Evolutionary conservation across 257 asterid species (phyloP).

Genomic region (Nicotiana sylvestris): DNA sequence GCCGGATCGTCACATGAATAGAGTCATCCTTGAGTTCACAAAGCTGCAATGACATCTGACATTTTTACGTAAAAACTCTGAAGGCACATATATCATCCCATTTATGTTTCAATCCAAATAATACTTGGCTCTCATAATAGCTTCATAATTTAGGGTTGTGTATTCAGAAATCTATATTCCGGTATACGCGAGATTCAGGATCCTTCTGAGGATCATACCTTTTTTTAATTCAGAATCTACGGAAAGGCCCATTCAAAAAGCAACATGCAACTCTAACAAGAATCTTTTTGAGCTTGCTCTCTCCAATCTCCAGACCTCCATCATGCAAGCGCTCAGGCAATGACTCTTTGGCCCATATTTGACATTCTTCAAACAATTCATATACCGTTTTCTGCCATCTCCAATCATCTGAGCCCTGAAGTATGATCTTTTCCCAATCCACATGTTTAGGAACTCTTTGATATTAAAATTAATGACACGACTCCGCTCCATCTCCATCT

Average conservation of each 20-base stretch:
- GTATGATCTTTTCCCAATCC: constrained; percentile 70
- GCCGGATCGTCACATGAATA: no score
- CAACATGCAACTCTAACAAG: no score
- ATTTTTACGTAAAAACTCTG: constrained; percentile 61
- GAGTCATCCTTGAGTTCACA: constrained; percentile 77
- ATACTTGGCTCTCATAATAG: constrained; percentile 9
- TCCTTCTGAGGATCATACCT: no score
- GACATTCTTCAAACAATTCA: constrained; percentile 82
- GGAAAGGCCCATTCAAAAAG: no score
- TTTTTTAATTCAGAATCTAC: no score
- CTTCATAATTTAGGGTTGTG: constrained; percentile 8
- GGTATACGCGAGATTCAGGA: no score
- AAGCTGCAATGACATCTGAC: constrained; percentile 58
- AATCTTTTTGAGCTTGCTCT: constrained; percentile 66
- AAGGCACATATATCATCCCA: constrained; percentile 90
- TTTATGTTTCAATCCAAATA: constrained; percentile 31
- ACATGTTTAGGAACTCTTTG: constrained; percentile 87
- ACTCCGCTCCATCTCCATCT: constrained; percentile 81
- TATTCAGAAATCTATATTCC: constrained; percentile 13
- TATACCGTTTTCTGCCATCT: constrained; percentile 64
- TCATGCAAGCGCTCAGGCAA: constrained; percentile 55
- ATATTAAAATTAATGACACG: constrained; percentile 82
- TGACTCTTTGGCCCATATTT: constrained; percentile 76
- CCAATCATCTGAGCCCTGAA: constrained; percentile 65
- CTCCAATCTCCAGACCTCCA: constrained; percentile 46